Evolutionary conservation across 768 basidiomycete genomes (phyloP), one percentile per base, ranked within the genome.

Genomic region (Paxillus rubicundulus): DNA sequence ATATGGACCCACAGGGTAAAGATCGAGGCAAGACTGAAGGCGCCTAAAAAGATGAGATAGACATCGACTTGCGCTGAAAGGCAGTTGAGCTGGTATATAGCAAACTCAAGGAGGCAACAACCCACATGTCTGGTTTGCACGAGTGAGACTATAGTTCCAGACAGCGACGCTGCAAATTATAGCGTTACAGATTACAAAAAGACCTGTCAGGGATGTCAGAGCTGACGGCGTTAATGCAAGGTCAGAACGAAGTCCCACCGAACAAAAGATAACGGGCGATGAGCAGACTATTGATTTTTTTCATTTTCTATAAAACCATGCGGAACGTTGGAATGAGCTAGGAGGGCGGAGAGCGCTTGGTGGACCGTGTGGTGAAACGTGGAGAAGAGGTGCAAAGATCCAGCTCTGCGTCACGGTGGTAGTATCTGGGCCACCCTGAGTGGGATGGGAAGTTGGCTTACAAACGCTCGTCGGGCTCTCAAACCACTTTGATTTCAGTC

Each of bases 161-260:
- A 84, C 82, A 50, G 86, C 82, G 28, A 82, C 75, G 59, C 81
- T 83, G 54, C 82, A 79, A 50, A 82, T 74, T 59, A 86, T 73
- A 43, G 85, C 83, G 72, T 80, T 86, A 67, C 79, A 88, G 56
- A 81, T 64, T 57, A 83, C 75, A 66, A 86, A 84, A 42, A 81
- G 55, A 61, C 71, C 87, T 89, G 55, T 28, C 38, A 47, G 39
- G 3, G 43, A 18, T 33, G 46, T 57, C 44, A 50, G 61, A 20
- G 16, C 17, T 33, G 33, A 48, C 17, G 10, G 49, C 32, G 21
- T 21, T 5, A 27, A 24, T 30, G 41, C 34, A 32, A 37, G 36
- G 32, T 32, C 27, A 30, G 33, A 44, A 38, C 5, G 27, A 39
- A 18, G 34, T 53, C 57, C 20, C 44, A 87, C 87, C 79, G 64